phyloP scores from a whole-genome alignment of 2,329 filamentous ascomycete species.

The Colletotrichum sp. region DNA sequence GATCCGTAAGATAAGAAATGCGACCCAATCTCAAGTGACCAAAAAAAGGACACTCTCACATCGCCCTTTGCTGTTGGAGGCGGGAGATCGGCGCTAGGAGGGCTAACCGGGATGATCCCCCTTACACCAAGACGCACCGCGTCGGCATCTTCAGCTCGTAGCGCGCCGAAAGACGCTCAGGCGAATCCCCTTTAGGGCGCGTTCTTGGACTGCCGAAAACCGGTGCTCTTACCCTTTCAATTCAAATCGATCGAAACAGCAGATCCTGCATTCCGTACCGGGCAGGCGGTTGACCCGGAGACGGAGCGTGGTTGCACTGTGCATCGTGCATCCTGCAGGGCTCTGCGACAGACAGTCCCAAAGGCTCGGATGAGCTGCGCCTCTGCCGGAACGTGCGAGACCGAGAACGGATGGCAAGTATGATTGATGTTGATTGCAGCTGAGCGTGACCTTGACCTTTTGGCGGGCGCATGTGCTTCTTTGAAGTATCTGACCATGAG shows the following conservation, averaged over 20 bases:
- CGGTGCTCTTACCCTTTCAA: neutral
- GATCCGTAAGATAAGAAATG: neutral
- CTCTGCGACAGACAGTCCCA: neutral
- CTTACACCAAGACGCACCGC: neutral
- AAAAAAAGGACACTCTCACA: neutral
- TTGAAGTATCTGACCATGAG: neutral
- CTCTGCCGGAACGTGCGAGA: neutral
- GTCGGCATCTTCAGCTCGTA: neutral
- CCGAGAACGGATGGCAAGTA: neutral
- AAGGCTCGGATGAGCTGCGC: neutral
- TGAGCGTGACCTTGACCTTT: neutral
- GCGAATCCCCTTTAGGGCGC: neutral
- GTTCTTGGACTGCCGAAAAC: neutral
- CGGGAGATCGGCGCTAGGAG: neutral
- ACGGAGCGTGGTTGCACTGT: neutral
- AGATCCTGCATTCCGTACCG: neutral
- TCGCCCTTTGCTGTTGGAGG: neutral
- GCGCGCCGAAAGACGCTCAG: neutral
- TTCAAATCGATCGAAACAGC: neutral
- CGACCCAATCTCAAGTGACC: neutral
- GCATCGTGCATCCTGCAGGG: neutral
- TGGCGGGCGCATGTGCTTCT: neutral
- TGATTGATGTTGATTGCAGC: neutral
- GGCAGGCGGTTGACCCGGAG: neutral
- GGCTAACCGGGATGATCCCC: neutral